These are phyloP conservation scores for Dendrostoma leiphaemia DNA, from an alignment of 2,329 filamentous ascomycete genomes.

Conservation along the genomic window DNA sequence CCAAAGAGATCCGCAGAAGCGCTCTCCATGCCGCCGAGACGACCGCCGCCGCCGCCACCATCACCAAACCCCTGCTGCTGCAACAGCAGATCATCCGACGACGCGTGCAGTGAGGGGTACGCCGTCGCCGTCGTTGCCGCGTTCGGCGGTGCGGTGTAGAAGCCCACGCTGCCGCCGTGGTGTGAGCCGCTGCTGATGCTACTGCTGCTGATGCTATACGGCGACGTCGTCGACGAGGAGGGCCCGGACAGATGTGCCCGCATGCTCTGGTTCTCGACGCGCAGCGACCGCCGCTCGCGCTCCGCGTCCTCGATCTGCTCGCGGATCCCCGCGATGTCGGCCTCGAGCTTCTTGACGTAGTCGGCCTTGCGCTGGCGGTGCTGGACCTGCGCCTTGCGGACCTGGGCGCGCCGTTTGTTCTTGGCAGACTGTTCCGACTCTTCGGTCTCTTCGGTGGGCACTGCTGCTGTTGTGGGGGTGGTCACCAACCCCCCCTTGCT, in stretches of 20 bases:
- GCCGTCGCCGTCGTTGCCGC: neutral
- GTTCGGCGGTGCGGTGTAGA: neutral
- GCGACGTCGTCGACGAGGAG: constrained; percentile 18
- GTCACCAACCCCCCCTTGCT: too few species aligned
- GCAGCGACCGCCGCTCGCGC: constrained; percentile 35
- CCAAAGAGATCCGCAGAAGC: constrained; percentile 28
- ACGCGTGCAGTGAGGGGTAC: constrained; percentile 10
- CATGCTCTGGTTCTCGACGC: constrained; percentile 43
- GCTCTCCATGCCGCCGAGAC: constrained; percentile 24
- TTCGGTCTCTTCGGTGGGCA: neutral
- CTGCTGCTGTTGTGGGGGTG: constrained; percentile 10
- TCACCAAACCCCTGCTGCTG: too few species aligned
- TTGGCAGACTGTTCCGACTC: constrained; percentile 20
- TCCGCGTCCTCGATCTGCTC: constrained; percentile 44
- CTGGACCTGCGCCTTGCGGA: constrained; percentile 52
- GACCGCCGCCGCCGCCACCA: neutral
- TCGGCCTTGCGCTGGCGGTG: constrained; percentile 56
- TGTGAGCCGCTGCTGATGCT: neutral
- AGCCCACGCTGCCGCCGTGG: neutral
- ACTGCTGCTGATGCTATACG: neutral
- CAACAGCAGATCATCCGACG: constrained; percentile 34
- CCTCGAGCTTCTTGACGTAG: constrained; percentile 53
- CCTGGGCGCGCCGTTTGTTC: constrained; percentile 51
- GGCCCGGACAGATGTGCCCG: constrained; percentile 30
- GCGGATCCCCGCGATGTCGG: constrained; percentile 46